Evolutionary conservation across 2,329 filamentous ascomycete genomes (phyloP).

Genomic region (Aspergillus pseudoviridinutans): DNA sequence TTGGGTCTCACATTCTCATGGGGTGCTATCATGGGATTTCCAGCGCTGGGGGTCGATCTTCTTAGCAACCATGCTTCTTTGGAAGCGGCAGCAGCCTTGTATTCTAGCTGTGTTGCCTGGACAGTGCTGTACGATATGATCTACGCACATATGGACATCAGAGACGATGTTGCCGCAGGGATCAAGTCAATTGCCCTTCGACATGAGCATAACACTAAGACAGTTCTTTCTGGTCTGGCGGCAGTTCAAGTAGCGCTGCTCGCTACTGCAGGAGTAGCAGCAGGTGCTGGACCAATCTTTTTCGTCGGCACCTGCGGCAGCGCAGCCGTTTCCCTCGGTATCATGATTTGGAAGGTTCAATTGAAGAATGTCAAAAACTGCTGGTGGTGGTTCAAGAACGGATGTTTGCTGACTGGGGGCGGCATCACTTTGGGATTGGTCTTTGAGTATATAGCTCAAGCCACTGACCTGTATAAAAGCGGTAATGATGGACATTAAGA

Average conservation of each 20-base stretch:
- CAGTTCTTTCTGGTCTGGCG: conserved; percentile 40
- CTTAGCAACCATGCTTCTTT: conserved; percentile 35
- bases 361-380: conserved; percentile 56
- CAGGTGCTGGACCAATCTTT: conserved; percentile 56
- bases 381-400: conserved; percentile 63
- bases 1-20: conserved; percentile 51
- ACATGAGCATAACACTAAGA: conserved; percentile 46
- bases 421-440: conserved; percentile 54
- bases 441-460: conserved; percentile 49
- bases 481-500: background rate
- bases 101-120: conserved; percentile 47
- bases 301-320: conserved; percentile 57
- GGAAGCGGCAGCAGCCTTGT: conserved; percentile 39
- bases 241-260: conserved; percentile 41
- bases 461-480: conserved; percentile 22
- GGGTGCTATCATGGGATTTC: conserved; percentile 48
- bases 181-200: conserved; percentile 51
- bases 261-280: conserved; percentile 40
- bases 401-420: conserved; percentile 59
- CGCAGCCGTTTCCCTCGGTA: conserved; percentile 50
- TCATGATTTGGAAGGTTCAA: conserved; percentile 58
- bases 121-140: conserved; percentile 50
- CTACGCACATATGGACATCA: conserved; percentile 51
- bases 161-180: conserved; percentile 47
- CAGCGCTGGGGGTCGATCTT: conserved; percentile 44